A percentile compares a stretch with the other conserved stretches of the same genome.
Conservation (phyloP, 352 stramenopile species). For the Globisporangium camurandrum region DNA sequence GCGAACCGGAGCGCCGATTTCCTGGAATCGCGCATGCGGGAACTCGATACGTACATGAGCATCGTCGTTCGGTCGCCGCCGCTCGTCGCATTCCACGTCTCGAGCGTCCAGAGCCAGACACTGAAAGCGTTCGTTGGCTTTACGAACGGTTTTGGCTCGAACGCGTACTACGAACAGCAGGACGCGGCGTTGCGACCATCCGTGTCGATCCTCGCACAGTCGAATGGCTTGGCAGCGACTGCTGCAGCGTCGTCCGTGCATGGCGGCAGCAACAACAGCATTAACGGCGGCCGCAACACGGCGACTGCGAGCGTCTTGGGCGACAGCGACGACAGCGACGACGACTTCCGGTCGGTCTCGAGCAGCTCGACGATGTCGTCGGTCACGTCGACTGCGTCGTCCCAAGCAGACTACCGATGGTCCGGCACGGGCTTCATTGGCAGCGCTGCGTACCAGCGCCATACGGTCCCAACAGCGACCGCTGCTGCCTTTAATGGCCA, state of each 20-base stretch:
- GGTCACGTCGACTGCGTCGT: conserved; percentile 32
- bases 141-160: conserved; percentile 63
- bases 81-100: conserved; percentile 72
- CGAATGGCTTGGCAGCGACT: conserved; percentile 28
- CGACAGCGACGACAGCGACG: conserved; percentile 70
- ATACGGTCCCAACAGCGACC: conserved; percentile 14
- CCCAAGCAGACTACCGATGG: conserved; percentile 71
- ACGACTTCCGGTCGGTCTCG: conserved; percentile 74
- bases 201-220: conserved; percentile 53
- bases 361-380: conserved; percentile 58
- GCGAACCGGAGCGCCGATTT: conserved; percentile 60
- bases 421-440: conserved; percentile 75
- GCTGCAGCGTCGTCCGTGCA: no score
- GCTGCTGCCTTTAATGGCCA: neutral
- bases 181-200: conserved; percentile 45
- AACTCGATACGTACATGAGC: conserved; percentile 75
- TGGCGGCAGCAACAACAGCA: no score
- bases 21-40: conserved; percentile 42
- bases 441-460: conserved; percentile 48
- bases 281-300: no score
- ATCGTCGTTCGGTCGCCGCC: conserved; percentile 49
- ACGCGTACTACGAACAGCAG: conserved; percentile 62
- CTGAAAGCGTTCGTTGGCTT: conserved; percentile 79
- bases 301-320: conserved; percentile 61
- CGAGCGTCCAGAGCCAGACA: conserved; percentile 61